Evolutionary conservation across 352 stramenopile species (phyloP).

Genomic region (Phytopythium oedochilum): DNA sequence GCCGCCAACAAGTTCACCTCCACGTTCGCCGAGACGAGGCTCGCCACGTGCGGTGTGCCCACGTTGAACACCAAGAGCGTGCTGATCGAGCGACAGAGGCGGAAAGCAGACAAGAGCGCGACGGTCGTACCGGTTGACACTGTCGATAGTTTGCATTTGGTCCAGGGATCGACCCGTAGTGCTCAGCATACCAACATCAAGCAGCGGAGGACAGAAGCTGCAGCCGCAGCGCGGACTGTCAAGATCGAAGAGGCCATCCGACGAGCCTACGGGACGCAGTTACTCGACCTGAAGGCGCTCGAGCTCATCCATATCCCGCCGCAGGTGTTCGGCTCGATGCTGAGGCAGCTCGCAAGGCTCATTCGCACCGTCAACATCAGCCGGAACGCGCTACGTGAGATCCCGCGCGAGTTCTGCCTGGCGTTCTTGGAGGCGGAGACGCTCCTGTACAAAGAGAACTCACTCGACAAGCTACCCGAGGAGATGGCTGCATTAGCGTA

Average conservation of each 20-base stretch:
- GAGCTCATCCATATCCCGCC: slow-evolving; percentile 59
- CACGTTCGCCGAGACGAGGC: slow-evolving; percentile 49
- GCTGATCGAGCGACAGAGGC: slow-evolving; percentile 41
- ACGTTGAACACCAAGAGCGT: slow-evolving; percentile 66
- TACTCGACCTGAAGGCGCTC: slow-evolving; percentile 59
- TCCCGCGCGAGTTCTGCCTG: slow-evolving; percentile 42
- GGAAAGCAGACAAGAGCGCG: slow-evolving; percentile 11
- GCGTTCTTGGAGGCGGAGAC: slow-evolving; percentile 49
- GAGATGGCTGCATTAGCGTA: slow-evolving; percentile 22
- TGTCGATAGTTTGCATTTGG: no score
- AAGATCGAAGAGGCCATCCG: slow-evolving; percentile 38
- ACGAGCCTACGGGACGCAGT: slow-evolving; percentile 41
- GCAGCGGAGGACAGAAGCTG: slow-evolving; percentile 11
- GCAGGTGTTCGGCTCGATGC: slow-evolving; percentile 51
- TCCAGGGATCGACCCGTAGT: no score
- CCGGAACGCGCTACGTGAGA: slow-evolving; percentile 58
- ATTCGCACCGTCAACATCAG: slow-evolving; percentile 61
- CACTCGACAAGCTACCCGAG: slow-evolving; percentile 30
- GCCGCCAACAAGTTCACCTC: slow-evolving; percentile 36
- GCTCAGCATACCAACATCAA: slow-evolving; percentile 6
- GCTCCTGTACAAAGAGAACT: slow-evolving; percentile 65
- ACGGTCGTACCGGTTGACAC: slow-evolving; percentile 2
- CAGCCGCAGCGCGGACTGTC: slow-evolving; percentile 8
- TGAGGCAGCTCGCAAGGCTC: slow-evolving; percentile 57
- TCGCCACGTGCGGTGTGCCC: slow-evolving; percentile 54